These are phyloP conservation scores for Sclerotinia minor DNA, from an alignment of 2,329 filamentous ascomycete genomes.

Conservation along the genomic window DNA sequence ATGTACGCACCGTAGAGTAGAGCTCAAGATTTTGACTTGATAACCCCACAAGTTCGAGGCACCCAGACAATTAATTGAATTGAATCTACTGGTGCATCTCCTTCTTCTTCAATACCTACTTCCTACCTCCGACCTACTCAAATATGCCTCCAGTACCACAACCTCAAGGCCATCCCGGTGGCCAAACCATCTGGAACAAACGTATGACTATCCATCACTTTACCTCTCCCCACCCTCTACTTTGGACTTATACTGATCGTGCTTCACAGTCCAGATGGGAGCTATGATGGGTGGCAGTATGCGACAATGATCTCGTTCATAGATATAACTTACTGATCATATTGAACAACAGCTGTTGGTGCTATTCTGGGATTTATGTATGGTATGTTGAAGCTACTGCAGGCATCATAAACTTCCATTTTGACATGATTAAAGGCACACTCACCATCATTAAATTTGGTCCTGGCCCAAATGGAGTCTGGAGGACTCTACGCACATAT, in stretches of 20 bases:
- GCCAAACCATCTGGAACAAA: constrained; percentile 23
- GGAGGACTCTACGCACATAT: constrained; percentile 92
- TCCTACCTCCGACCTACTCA: neutral
- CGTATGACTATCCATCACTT: constrained; percentile 16
- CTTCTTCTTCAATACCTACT: neutral
- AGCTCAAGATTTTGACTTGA: neutral
- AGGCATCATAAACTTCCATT: neutral
- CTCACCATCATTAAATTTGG: constrained; percentile 96
- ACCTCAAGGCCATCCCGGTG: constrained; percentile 23
- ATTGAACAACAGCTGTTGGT: constrained; percentile 71
- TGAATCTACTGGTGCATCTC: neutral
- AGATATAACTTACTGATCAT: constrained; percentile 17
- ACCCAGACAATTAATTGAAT: neutral
- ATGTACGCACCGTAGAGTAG: no score
- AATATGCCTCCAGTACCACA: constrained; percentile 25
- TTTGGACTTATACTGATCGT: constrained; percentile 41
- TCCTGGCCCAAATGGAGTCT: constrained; percentile 87
- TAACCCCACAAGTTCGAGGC: neutral
- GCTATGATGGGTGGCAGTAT: constrained; percentile 97
- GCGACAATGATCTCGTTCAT: constrained; percentile 44
- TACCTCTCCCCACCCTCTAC: no score
- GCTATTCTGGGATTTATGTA: constrained; percentile 98
- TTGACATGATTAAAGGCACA: constrained; percentile 59
- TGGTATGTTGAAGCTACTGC: constrained; percentile 55
- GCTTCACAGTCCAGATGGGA: constrained; percentile 86